Conservation (phyloP, 345 rosid species). For the Noccaea bulbosa region DNA sequence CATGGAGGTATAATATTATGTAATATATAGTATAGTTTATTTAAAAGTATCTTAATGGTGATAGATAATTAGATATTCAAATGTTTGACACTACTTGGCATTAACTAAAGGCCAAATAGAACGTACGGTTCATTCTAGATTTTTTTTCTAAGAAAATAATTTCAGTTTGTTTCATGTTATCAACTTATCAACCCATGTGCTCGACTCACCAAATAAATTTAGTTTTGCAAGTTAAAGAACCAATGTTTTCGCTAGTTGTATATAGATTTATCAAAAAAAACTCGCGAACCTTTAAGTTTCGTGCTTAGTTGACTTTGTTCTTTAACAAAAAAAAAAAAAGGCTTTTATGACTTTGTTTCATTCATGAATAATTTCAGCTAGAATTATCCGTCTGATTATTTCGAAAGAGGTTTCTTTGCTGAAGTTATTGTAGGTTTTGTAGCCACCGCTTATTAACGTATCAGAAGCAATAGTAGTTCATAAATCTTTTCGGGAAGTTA, state of each 20-base stretch:
- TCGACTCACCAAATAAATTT: slow-evolving; percentile 25
- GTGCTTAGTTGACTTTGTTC: too few relatives aligned
- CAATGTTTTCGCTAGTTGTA: slow-evolving; percentile 5
- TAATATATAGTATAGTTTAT: background rate
- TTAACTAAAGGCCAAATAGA: slow-evolving; percentile 14
- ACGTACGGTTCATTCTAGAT: slow-evolving; percentile 22
- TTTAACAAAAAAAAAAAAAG: too few relatives aligned
- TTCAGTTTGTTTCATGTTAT: slow-evolving; percentile 3
- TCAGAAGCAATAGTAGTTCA: background rate
- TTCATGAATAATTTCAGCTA: too few relatives aligned
- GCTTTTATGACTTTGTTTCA: too few relatives aligned
- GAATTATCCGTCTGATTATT: too few relatives aligned
- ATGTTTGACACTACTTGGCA: slow-evolving; percentile 17
- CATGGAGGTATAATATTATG: slow-evolving; percentile 18
- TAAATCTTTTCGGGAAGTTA: background rate
- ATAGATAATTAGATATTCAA: background rate
- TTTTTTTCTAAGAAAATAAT: background rate
- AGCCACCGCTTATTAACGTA: background rate
- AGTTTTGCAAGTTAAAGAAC: background rate
- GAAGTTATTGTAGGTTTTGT: too few relatives aligned
- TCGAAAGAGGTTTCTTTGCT: too few relatives aligned
- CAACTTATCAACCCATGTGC: slow-evolving; percentile 22
- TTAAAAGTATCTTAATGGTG: background rate
- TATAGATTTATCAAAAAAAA: background rate
- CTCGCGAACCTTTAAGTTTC: background rate